Evolutionary conservation across 192 early-diverging fungal species (phyloP), one percentile per base, ranked within the genome.

Genomic region (Thamnidium elegans): DNA sequence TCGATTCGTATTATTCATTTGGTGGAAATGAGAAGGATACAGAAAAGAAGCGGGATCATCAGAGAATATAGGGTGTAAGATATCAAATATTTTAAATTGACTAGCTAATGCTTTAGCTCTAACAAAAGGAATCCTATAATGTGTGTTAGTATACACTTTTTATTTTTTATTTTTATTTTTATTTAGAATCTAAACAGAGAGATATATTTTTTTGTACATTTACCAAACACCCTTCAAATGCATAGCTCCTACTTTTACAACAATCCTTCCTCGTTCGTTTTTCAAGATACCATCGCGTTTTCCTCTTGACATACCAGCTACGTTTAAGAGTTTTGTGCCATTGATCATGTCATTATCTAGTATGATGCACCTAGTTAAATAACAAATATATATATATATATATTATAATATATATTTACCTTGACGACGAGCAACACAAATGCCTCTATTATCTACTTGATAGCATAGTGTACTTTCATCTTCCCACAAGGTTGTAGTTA

Each of bases 221-320:
- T 75, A 84, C 91, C 91, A 93, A 60, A 93, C 91, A 31, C 91
- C 91, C 69, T 92, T 92, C 30, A 92, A 75, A 59, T 90, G 87
- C 90, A 93, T 91, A 1, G 91, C 84, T 31, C 91, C 91, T 3
- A 89, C 86, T 77, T 93, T 93, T 52, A 91, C 89, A 7, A 93
- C 91, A 5, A 86, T 81, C 47, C 91, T 80, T 15, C 87, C 91
- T 73, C 89, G 88, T 73, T 93, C 91, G 63, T 91, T 90, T 68
- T 93, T 93, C 30, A 93, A 77, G 52, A 93, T 91, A 1, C 89
- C 90, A 63, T 93, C 91, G 36, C 91, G 79, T 71, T 90, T 91
- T 45, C 91, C 91, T 19, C 91, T 87, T 50, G 91, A 87, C 88
- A 93, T 91, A 44, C 90, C 90, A 13, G 86, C 87, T 32, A 93